Evolutionary conservation across 768 basidiomycete species (phyloP).

Genomic region (Pisolithus sp.): DNA sequence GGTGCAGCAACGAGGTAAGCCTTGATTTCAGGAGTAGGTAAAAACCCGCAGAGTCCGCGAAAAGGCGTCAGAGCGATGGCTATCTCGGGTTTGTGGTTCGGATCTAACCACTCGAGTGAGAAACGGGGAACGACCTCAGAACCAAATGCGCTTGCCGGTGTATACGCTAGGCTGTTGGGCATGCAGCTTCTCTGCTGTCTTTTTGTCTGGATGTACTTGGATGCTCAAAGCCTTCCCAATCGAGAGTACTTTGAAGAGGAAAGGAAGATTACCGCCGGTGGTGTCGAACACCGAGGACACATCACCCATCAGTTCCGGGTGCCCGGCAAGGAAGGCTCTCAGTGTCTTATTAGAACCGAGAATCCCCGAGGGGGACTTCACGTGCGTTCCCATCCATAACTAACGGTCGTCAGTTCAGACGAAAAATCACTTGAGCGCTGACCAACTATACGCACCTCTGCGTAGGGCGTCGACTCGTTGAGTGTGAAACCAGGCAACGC

Average conservation of each 20-base stretch:
- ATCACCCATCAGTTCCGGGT: conserved; percentile 66
- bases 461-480: conserved; percentile 75
- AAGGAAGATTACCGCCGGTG: conserved; percentile 68
- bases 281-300: conserved; percentile 53
- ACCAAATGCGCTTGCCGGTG: conserved; percentile 56
- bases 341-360: conserved; percentile 43
- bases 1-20: conserved; percentile 59
- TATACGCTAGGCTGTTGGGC: conserved; percentile 73
- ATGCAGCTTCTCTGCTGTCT: conserved; percentile 66
- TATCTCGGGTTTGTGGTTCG: conserved; percentile 99
- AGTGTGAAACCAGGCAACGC: conserved; percentile 59
- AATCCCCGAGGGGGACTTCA: conserved; percentile 58
- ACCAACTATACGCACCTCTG: conserved; percentile 60
- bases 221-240: conserved; percentile 88
- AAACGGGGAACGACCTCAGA: not conserved
- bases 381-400: conserved; percentile 99
- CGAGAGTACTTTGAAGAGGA: conserved; percentile 87
- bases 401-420: conserved; percentile 23
- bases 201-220: conserved; percentile 88
- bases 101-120: conserved; percentile 45
- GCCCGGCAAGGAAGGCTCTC: conserved; percentile 53
- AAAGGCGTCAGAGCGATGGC: conserved; percentile 93
- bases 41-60: conserved; percentile 87
- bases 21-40: conserved; percentile 70
- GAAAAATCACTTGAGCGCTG: not conserved